These are phyloP conservation scores for Lentinula sp. DNA, from an alignment of 768 basidiomycete genomes.

Conservation along the genomic window DNA sequence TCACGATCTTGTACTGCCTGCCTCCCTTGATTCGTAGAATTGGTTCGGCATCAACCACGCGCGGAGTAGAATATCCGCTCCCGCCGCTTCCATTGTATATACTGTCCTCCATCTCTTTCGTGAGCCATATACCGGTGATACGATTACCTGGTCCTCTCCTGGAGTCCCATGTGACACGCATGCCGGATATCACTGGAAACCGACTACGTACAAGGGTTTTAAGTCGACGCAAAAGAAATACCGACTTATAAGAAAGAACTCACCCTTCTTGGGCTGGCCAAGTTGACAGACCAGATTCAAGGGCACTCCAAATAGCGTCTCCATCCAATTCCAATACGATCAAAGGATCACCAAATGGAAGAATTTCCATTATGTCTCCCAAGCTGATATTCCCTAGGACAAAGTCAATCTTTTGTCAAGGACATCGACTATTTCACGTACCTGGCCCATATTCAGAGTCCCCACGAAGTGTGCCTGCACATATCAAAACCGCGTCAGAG, in stretches of 20 bases:
- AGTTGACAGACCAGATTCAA: conserved; percentile 66
- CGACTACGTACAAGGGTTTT: conserved; percentile 41
- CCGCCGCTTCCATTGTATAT: conserved; percentile 14
- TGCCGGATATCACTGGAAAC: conserved; percentile 83
- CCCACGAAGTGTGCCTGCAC: conserved; percentile 79
- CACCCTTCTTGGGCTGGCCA: conserved; percentile 93
- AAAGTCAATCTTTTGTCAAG: conserved; percentile 2
- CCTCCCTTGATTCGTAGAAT: conserved; percentile 48
- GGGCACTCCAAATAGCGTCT: conserved; percentile 67
- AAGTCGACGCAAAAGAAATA: neutral
- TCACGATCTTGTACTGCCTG: conserved; percentile 71
- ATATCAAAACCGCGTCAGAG: conserved; percentile 77
- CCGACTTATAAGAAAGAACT: conserved; percentile 8
- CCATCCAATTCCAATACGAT: conserved; percentile 81
- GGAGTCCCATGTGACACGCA: conserved; percentile 86
- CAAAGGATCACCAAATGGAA: conserved; percentile 84
- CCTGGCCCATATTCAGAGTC: conserved; percentile 84
- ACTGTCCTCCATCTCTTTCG: conserved; percentile 32
- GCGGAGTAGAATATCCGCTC: conserved; percentile 20
- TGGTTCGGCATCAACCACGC: conserved; percentile 40
- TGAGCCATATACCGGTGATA: conserved; percentile 65
- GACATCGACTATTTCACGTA: conserved; percentile 18
- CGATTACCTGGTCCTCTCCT: conserved; percentile 62
- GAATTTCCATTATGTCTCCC: conserved; percentile 82
- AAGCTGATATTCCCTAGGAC: conserved; percentile 63